A percentile compares a stretch with the other conserved stretches of the same genome.
Conservation (phyloP, 2,329 filamentous ascomycete species). For the Diaporthe caulivora region DNA sequence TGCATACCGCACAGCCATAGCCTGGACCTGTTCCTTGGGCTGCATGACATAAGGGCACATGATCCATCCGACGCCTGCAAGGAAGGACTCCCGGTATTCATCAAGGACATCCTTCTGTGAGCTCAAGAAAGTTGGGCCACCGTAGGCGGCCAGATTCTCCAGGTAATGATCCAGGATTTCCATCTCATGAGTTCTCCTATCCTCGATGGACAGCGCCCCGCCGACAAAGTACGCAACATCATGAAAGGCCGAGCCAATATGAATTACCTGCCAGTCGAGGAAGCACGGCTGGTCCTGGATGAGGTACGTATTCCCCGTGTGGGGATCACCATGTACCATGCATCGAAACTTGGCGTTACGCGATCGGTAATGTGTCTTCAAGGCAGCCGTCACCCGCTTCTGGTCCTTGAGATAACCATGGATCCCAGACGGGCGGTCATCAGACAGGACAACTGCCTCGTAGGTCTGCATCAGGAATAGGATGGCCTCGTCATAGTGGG, state of each 20-base stretch:
- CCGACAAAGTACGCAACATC: conserved; percentile 52
- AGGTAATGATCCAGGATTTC: conserved; percentile 52
- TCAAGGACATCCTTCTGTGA: conserved; percentile 47
- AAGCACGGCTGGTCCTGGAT: conserved; percentile 45
- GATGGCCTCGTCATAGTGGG: conserved; percentile 44
- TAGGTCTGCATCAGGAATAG: conserved; percentile 44
- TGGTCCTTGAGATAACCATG: conserved; percentile 46
- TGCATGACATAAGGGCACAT: conserved; percentile 49
- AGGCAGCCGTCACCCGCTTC: conserved; percentile 46
- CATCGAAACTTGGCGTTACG: conserved; percentile 50
- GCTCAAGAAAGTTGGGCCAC: conserved; percentile 45
- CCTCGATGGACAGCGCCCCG: conserved; percentile 49
- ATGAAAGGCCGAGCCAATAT: conserved; percentile 52
- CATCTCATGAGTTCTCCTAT: conserved; percentile 50
- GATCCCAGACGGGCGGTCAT: conserved; percentile 45
- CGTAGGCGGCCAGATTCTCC: conserved; percentile 42
- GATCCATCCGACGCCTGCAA: conserved; percentile 50
- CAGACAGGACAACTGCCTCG: conserved; percentile 43
- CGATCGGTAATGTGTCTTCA: conserved; percentile 49
- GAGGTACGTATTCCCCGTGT: conserved; percentile 52
- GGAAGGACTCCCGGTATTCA: conserved; percentile 49
- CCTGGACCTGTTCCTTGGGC: conserved; percentile 50
- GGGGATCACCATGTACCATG: conserved; percentile 52
- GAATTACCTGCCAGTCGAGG: conserved; percentile 53
- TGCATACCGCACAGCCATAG: conserved; percentile 50